Percentiles rank a stretch among this genome's conserved stretches.
phyloP scores from a whole-genome alignment of 106 monocot genomes.

The Dendrobium officinale region DNA sequence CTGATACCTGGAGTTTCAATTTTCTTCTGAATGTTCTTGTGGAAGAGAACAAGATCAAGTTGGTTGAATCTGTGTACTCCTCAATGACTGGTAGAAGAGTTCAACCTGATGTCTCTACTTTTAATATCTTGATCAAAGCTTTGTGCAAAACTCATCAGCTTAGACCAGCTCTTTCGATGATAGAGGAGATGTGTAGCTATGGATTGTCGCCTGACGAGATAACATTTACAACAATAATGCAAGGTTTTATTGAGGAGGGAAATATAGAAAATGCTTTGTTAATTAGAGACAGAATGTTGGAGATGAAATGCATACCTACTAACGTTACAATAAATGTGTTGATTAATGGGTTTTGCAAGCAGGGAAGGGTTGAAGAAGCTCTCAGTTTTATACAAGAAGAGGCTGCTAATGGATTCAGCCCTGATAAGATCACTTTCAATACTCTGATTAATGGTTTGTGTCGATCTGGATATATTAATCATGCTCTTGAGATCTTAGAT shows the following conservation, averaged over 20 bases:
- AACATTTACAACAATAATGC: conserved; percentile 86
- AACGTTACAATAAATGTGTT: conserved; percentile 64
- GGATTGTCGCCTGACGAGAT: conserved; percentile 68
- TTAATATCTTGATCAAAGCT: conserved; percentile 85
- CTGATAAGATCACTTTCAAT: conserved; percentile 87
- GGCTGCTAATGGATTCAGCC: conserved; percentile 45
- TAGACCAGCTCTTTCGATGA: conserved; percentile 54
- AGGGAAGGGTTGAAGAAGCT: conserved; percentile 65
- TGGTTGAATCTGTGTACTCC: conserved; percentile 72
- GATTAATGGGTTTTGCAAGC: conserved; percentile 67
- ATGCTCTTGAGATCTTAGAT: conserved; percentile 72
- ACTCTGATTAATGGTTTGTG: conserved; percentile 74
- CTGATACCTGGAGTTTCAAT: conserved; percentile 52
- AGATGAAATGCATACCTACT: conserved; percentile 45
- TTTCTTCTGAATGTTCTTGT: conserved; percentile 67
- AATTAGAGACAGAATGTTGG: conserved; percentile 59
- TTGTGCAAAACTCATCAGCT: conserved; percentile 76
- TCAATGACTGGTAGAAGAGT: conserved; percentile 47
- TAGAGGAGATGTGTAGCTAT: conserved; percentile 70
- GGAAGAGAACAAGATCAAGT: conserved; percentile 57
- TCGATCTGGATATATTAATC: conserved; percentile 40
- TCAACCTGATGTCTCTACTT: conserved; percentile 69
- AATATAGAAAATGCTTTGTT: conserved; percentile 57
- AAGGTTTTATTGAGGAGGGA: conserved; percentile 78
- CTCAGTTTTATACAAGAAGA: conserved; percentile 65